Conservation (phyloP, 2,329 filamentous ascomycete species). For the Fusarium austroafricanum region DNA sequence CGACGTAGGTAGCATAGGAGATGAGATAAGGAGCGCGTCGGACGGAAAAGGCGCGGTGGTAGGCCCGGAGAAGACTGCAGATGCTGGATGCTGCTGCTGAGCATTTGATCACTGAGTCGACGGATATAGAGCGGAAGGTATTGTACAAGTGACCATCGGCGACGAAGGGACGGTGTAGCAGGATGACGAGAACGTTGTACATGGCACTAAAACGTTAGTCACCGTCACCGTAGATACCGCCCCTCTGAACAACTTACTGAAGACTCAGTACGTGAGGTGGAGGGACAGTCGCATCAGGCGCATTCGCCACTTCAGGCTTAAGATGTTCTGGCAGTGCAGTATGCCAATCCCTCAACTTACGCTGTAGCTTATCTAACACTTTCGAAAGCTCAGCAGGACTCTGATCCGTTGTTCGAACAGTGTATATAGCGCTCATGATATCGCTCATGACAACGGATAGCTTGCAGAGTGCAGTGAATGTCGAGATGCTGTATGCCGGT, state of each 20-base stretch:
- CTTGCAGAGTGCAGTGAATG: slow-evolving; percentile 39
- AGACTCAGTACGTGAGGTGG: slow-evolving; percentile 60
- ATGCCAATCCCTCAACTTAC: slow-evolving; percentile 57
- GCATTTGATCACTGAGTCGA: slow-evolving; percentile 58
- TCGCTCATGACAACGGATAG: slow-evolving; percentile 52
- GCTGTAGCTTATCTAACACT: slow-evolving; percentile 54
- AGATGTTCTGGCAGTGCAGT: slow-evolving; percentile 56
- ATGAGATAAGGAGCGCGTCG: slow-evolving; percentile 63
- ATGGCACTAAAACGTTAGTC: slow-evolving; percentile 51
- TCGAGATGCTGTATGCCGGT: slow-evolving; percentile 38
- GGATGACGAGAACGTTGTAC: slow-evolving; percentile 63
- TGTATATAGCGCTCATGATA: slow-evolving; percentile 59
- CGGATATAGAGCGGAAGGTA: slow-evolving; percentile 54
- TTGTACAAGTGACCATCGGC: slow-evolving; percentile 61
- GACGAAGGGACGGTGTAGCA: slow-evolving; percentile 66
- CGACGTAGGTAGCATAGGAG: slow-evolving; percentile 67
- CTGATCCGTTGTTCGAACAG: slow-evolving; percentile 54
- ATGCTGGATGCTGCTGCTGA: slow-evolving; percentile 60
- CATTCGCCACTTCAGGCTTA: slow-evolving; percentile 49
- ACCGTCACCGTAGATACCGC: accelerated
- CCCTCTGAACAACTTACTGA: slow-evolving; percentile 22
- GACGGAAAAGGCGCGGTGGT: slow-evolving; percentile 59
- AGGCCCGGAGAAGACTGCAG: slow-evolving; percentile 56
- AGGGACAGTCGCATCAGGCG: slow-evolving; percentile 39
- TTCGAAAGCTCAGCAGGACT: slow-evolving; percentile 51